Evolutionary conservation across 179 eudicot species (phyloP).

Genomic region (Beta lomatogona): DNA sequence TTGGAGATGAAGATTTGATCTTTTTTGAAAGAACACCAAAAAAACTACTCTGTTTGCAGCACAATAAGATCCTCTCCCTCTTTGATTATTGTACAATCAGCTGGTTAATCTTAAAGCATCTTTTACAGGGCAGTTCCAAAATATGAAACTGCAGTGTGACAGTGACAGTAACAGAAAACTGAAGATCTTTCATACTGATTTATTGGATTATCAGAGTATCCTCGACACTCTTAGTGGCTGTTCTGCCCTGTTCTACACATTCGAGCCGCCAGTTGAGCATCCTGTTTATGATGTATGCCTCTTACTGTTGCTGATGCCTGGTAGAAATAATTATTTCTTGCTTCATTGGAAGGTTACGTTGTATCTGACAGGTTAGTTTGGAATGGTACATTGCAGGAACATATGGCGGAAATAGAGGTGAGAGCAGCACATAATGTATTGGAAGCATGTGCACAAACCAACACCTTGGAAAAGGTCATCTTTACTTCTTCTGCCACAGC

Average conservation of each 20-base stretch:
- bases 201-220: slow-evolving; percentile 22
- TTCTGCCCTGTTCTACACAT: slow-evolving; percentile 56
- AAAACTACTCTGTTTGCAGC: too few relatives aligned
- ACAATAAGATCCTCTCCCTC: neutral
- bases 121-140: neutral
- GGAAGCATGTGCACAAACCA: slow-evolving; percentile 61
- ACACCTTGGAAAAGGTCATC: slow-evolving; percentile 55
- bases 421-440: slow-evolving; percentile 69
- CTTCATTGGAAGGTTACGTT: neutral
- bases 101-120: neutral
- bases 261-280: slow-evolving; percentile 56
- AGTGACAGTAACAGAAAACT: neutral
- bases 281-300: slow-evolving; percentile 53
- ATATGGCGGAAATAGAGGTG: slow-evolving; percentile 53
- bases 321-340: neutral
- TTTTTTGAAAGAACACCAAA: too few relatives aligned
- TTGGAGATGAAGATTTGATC: too few relatives aligned
- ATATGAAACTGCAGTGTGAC: neutral
- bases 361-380: neutral
- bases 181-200: slow-evolving; percentile 18
- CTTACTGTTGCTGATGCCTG: neutral
- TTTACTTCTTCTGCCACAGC: slow-evolving; percentile 62
- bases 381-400: slow-evolving; percentile 39
- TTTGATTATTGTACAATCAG: too few relatives aligned
- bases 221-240: slow-evolving; percentile 35